These are phyloP conservation scores for Aspergillus vadensis DNA, from an alignment of 2,329 filamentous ascomycete genomes.

Conservation along the genomic window DNA sequence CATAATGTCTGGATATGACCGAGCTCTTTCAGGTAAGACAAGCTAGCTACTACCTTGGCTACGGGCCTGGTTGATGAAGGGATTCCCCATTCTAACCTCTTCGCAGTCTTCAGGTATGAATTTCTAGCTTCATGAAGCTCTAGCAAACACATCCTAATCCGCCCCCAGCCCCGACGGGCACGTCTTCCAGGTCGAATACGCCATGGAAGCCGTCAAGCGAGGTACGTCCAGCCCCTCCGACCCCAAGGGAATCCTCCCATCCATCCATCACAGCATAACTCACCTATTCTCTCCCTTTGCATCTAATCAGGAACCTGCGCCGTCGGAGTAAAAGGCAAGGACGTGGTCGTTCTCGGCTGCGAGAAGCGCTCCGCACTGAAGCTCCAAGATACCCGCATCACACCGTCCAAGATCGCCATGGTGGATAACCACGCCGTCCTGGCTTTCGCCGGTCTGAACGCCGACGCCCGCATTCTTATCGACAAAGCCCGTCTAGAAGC, in stretches of 20 bases:
- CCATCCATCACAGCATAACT: constrained; percentile 18
- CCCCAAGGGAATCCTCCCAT: constrained; percentile 8
- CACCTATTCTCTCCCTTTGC: constrained; percentile 20
- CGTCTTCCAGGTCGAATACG: constrained; percentile 99
- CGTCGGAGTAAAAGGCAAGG: constrained; percentile 91
- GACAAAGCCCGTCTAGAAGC: constrained; percentile 98
- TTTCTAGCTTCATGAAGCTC: constrained; percentile 11
- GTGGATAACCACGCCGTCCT: constrained; percentile 96
- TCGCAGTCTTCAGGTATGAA: constrained; percentile 76
- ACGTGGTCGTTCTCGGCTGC: constrained; percentile 94
- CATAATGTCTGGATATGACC: constrained; percentile 89
- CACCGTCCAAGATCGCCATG: constrained; percentile 95
- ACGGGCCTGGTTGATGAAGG: constrained; percentile 18
- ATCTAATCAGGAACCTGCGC: constrained; percentile 80
- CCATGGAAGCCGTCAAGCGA: constrained; percentile 97
- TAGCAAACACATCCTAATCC: constrained; percentile 48
- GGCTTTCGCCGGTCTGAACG: constrained; percentile 95
- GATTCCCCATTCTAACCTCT: constrained; percentile 42
- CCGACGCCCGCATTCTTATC: constrained; percentile 94
- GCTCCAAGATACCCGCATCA: constrained; percentile 98
- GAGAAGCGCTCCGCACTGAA: constrained; percentile 99
- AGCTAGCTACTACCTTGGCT: constrained; percentile 33
- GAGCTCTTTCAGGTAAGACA: constrained; percentile 91
- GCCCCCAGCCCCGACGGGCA: constrained; percentile 86
- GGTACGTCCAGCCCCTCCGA: constrained; percentile 55